Conservation (phyloP, 2,329 filamentous ascomycete genomes). For the Leptographium procerum region DNA sequence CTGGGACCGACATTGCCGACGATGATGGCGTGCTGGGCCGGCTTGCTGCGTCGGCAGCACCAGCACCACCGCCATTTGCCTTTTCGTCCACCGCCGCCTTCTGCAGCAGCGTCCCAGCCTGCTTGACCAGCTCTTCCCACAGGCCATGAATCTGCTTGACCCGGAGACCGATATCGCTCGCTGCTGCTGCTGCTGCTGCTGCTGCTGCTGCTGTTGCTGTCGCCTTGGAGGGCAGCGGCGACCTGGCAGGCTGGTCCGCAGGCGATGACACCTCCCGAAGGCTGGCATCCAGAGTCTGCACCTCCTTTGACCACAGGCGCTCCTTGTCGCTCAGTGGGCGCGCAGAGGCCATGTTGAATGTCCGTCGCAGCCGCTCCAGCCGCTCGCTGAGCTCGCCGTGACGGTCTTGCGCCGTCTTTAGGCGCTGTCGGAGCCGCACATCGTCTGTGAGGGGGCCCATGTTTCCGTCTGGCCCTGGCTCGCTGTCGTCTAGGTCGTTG, state of each 20-base stretch:
- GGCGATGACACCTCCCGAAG: slow-evolving; percentile 19
- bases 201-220: too few species aligned
- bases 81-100: slow-evolving; percentile 16
- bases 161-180: slow-evolving; percentile 40
- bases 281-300: slow-evolving; percentile 26
- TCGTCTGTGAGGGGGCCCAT: slow-evolving; percentile 35
- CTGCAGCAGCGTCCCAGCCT: slow-evolving; percentile 34
- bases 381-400: slow-evolving; percentile 47
- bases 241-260: neutral
- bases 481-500: slow-evolving; percentile 28
- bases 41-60: slow-evolving; percentile 3
- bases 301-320: slow-evolving; percentile 35
- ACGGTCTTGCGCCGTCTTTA: slow-evolving; percentile 40
- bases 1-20: neutral
- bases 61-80: slow-evolving; percentile 17
- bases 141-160: slow-evolving; percentile 44
- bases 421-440: slow-evolving; percentile 46
- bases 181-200: too few species aligned
- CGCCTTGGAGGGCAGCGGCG: slow-evolving; percentile 3
- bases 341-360: slow-evolving; percentile 33
- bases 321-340: slow-evolving; percentile 53
- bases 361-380: slow-evolving; percentile 46
- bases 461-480: neutral
- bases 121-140: slow-evolving; percentile 39
- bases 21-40: slow-evolving; percentile 7